Evolutionary conservation across 2,329 filamentous ascomycete genomes (phyloP), one percentile per base, ranked within the genome.

Genomic region (Fusarium sp.): DNA sequence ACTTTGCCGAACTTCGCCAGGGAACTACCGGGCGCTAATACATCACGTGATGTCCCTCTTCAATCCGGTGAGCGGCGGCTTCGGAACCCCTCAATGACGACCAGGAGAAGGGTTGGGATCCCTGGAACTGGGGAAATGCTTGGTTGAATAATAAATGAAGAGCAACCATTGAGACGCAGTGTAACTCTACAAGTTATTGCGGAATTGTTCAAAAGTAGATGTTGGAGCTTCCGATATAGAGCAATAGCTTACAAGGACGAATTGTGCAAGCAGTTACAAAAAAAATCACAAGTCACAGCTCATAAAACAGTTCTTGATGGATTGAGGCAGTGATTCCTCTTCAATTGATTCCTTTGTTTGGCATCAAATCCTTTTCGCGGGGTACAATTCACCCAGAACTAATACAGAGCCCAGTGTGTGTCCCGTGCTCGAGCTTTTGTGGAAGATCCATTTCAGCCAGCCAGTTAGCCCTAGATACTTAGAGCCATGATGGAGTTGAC

Each of bases 401-500:
- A 77, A 77, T 79, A 80, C 77, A 81, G 78, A 80, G 77, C 76
- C 71, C 75, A 75, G 67, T 68, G 70, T 77, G 71, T 73, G 69
- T 76, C 68, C 72, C 70, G 57, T 76, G 77, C 74, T 76, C 75
- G 75, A 76, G 69, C 72, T 78, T 74, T 76, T 74, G 69, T 75
- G 68, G 71, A 71, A 74, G 54, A 68, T 71, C 69, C 69, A 64
- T 72, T 72, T 69, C 70, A 75, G 70, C 57, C 69, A 75, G 65
- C 65, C 64, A 65, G 52, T 74, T 50, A 72, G 72, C 67, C 64
- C 84, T 88, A 95, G 89, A 95, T 92, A 89, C 93, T 95, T 85
- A 99, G 88, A 79, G 96, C 95, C 97, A 99, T 99, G 88, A 99
- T 99, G 81, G 97, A 98, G 91, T 99, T 99, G 89, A 99, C 97